phyloP scores from a whole-genome alignment of 164 flowering plant species.

The Magnolia officinalis region DNA sequence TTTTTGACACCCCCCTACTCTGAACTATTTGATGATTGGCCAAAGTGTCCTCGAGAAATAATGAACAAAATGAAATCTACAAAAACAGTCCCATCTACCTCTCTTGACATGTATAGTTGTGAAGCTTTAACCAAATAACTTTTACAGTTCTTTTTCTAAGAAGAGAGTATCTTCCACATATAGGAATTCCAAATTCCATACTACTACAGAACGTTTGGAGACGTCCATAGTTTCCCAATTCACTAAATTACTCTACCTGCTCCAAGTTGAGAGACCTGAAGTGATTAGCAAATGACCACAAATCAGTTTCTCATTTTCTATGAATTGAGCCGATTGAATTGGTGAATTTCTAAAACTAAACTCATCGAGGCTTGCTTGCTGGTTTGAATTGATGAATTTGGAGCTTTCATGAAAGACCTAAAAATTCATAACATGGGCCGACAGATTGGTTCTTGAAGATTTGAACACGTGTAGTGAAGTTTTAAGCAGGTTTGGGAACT shows the following conservation, averaged over 20 bases:
- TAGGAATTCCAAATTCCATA: too few relatives aligned
- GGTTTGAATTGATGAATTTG: too few relatives aligned
- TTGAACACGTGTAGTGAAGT: neutral
- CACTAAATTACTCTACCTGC: too few relatives aligned
- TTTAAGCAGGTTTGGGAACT: neutral
- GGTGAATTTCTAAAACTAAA: too few relatives aligned
- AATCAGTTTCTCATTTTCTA: neutral
- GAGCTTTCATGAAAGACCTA: neutral
- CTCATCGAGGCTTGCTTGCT: too few relatives aligned
- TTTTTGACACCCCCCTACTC: neutral
- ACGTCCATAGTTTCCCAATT: too few relatives aligned
- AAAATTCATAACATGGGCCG: neutral
- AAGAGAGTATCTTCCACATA: too few relatives aligned
- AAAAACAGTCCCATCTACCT: neutral
- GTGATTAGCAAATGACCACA: neutral
- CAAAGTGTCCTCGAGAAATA: neutral
- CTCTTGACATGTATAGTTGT: neutral
- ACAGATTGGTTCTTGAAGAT: neutral
- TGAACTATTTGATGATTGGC: neutral
- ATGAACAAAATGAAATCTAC: neutral
- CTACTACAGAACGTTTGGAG: too few relatives aligned
- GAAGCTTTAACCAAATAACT: neutral
- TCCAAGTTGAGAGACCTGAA: neutral
- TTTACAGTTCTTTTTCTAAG: neutral
- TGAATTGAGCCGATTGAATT: neutral